Conservation (phyloP, 2,329 filamentous ascomycete species). For the Drechslerella dactyloides region DNA sequence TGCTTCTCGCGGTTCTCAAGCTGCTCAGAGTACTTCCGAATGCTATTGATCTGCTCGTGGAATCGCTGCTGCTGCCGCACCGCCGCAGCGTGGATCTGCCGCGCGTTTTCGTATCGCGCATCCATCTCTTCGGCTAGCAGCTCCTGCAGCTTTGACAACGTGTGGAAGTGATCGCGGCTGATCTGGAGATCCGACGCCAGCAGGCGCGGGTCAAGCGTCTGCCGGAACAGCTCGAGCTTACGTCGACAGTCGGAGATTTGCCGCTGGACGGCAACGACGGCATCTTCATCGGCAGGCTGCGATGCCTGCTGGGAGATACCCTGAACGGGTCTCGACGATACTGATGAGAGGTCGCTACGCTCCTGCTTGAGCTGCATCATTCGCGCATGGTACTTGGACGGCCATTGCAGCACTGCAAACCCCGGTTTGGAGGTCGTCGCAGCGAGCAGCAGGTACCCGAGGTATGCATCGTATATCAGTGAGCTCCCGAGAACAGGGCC, state of each 20-base stretch:
- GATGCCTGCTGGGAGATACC: conserved; percentile 4
- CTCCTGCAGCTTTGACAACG: conserved; percentile 26
- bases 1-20: conserved; percentile 41
- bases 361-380: conserved; percentile 44
- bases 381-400: conserved; percentile 37
- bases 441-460: conserved; percentile 54
- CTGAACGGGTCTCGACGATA: conserved; percentile 22
- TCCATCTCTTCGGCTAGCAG: conserved; percentile 46
- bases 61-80: conserved; percentile 43
- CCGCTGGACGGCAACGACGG: conserved; percentile 16
- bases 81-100: conserved; percentile 33
- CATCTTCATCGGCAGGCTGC: conserved; percentile 13
- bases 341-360: conserved; percentile 41
- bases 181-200: conserved; percentile 29
- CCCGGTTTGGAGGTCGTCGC: conserved; percentile 47
- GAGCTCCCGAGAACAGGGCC: conserved; percentile 51
- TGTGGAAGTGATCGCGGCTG: conserved; percentile 25
- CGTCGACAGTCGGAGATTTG: conserved; percentile 31
- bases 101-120: conserved; percentile 33
- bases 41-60: conserved; percentile 45
- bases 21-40: conserved; percentile 35
- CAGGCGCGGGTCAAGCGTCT: conserved; percentile 29
- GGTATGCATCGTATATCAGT: conserved; percentile 54
- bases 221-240: conserved; percentile 19
- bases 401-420: conserved; percentile 36